These are phyloP conservation scores for Meredithiella fracta DNA, from an alignment of 2,329 filamentous ascomycete species.

Conservation along the genomic window DNA sequence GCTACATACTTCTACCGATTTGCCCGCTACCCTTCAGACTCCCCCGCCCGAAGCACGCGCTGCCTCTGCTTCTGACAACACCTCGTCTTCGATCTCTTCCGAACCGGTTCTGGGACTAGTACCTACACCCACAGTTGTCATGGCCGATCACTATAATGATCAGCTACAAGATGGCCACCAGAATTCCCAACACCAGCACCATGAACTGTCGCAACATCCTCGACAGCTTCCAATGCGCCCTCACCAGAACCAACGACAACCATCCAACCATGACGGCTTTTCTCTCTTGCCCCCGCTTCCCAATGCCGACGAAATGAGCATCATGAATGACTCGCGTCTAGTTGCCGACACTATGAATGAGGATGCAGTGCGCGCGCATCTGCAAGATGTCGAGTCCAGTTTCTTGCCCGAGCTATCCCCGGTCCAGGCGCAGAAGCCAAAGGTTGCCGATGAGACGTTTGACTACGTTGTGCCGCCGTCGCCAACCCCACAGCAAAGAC, in stretches of 20 bases:
- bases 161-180: constrained; percentile 2
- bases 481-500: constrained; percentile 14
- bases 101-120: not conserved
- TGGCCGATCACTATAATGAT: constrained; percentile 7
- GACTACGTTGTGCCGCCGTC: constrained; percentile 30
- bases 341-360: constrained; percentile 35
- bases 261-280: constrained; percentile 5
- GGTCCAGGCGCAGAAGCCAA: constrained; percentile 29
- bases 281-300: constrained; percentile 9
- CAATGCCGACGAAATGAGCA: constrained; percentile 15
- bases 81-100: not conserved
- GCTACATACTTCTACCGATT: not conserved
- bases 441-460: constrained; percentile 39
- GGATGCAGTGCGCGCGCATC: constrained; percentile 36
- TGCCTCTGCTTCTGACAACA: not conserved
- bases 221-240: constrained; percentile 5
- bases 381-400: constrained; percentile 50
- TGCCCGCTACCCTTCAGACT: not conserved
- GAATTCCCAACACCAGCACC: constrained; percentile 1
- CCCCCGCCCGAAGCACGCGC: not conserved
- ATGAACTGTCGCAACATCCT: constrained; percentile 1
- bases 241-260: not conserved
- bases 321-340: constrained; percentile 19
- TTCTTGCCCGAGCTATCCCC: constrained; percentile 44
- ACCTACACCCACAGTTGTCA: not conserved